Base-by-base conservation (phyloP, 768 basidiomycete genomes). In the Tulasnella sp. region DNA sequence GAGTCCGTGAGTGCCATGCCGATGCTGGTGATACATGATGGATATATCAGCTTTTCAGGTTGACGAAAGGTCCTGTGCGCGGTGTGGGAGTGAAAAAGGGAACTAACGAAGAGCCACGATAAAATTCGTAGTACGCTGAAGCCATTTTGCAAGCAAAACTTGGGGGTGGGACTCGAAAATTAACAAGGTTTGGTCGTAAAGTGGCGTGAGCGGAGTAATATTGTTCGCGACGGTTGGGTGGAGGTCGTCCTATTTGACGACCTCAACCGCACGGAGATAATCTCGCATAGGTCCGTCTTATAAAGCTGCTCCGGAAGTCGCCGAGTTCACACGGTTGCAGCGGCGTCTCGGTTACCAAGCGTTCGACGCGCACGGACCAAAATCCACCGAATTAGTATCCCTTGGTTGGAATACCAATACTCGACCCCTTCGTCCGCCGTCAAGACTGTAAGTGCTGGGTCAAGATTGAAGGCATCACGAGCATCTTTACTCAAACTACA, bases 1-100 rank as follows among this genome's bases (percentile, higher is more conserved):
- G 97, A 96, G 88, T 99, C 98, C 19, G 97, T 97, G 75, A 99
- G 89, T 76, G 97, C 96, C 90, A 96, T 95, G 75, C 98, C 98
- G 85, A 99, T 95, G 82, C 98, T 99, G 62, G 42, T 62, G 52
- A 68, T 44, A 62, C 24, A n/a, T 40, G 24, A 42, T 74, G 74
- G 36, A 46, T 14, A 39, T 21, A 18, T 36, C 48, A 31, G n/a
- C 71, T 40, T 34, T 40, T 40, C 52, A 7, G 10, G 24, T 52
- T 58, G 19, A 76, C 21, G 42, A 62, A 38, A 27, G n/a, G 8
- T 19, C 18, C 39, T 31, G n/a, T 10, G 8, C n/a, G 19, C 6
- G 39, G 34, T 71, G 34, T 73, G 71, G 71, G 40, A 73, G 27
- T 34, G 24, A 73, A 38, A 42, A 73, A 42, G 0, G 74, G 31